Base-by-base conservation (phyloP, 345 rosid species). In the Erucastrum elatum region DNA sequence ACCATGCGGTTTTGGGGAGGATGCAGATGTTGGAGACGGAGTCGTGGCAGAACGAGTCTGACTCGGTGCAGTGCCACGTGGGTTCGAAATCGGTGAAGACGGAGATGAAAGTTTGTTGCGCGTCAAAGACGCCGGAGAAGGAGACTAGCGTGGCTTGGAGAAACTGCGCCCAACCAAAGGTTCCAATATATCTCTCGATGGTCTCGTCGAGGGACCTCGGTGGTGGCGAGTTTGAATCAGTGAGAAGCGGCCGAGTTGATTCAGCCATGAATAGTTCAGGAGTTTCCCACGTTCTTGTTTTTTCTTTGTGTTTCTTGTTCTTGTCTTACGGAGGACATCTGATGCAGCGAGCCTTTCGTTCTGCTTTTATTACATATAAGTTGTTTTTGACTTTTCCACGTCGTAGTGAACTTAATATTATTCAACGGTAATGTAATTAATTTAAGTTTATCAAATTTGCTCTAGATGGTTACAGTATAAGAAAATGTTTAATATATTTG, bases 41-140 rank as follows among this genome's bases (percentile, higher is more conserved):
- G 8, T 82, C 49, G 58, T 72, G 77, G 9, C 87, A 82, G 3
- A 55, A 31, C 10, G 77, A 66, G 61, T 72, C 69, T 37, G 41
- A 37, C 41, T 37, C 41, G 5, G 65, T 72, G 78, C 91, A 90
- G 79, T 83, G 91, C 91, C 89, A 88, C 2, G 84, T 30, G 0
- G 94, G 90, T 61, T 77, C 82, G 0, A 83, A 77, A 58, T 90
- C 94, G 0, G 94, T 84, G 80, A 86, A 88, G 16, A 88, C 85
- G 33, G 83, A 84, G 27, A 90, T 80, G 77, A 90, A 88, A 1
- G 92, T 84, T 63, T 90, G 94, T 49, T 90, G 92, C 3, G 88
- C 92, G 60, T 88, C 92, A 70, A 90, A 90, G 21, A 84, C 44
- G 61, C 85, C 78, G 3, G 91, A 76, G 64, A 84, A 64, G 0